phyloP scores from a whole-genome alignment of 176 grass and related monocot species.

The Echinochloa phyllopogon region DNA sequence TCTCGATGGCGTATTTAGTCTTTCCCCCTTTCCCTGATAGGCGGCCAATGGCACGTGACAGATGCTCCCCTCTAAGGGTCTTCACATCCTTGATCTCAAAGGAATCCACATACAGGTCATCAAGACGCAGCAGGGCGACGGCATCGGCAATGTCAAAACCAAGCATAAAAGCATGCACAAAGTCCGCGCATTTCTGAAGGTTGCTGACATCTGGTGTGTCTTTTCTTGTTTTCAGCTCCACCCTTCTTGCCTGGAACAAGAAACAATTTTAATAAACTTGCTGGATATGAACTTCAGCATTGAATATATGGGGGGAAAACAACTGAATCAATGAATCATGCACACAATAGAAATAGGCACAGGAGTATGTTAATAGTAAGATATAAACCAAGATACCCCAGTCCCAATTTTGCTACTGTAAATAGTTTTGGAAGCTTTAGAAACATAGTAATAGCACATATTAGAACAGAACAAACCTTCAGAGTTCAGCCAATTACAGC shows the following conservation, averaged over 20 bases:
- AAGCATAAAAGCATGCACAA: slow-evolving; percentile 89
- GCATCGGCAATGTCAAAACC: slow-evolving; percentile 79
- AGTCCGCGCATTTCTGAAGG: slow-evolving; percentile 77
- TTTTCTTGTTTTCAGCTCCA: slow-evolving; percentile 77
- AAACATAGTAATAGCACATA: not conserved
- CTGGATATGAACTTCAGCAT: not conserved
- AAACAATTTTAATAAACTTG: not conserved
- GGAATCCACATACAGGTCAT: slow-evolving; percentile 85
- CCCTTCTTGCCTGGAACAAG: slow-evolving; percentile 58
- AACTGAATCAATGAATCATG: not conserved
- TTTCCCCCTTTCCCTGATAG: slow-evolving; percentile 84
- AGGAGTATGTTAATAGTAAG: not conserved
- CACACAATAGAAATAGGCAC: not conserved
- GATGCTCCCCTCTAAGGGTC: slow-evolving; percentile 84
- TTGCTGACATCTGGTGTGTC: slow-evolving; percentile 84
- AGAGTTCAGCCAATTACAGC: not conserved
- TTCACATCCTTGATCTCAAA: slow-evolving; percentile 98
- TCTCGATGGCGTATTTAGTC: slow-evolving; percentile 93
- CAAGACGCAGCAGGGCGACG: slow-evolving; percentile 64
- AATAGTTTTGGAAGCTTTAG: not conserved
- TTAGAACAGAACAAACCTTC: not conserved
- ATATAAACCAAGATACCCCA: not conserved
- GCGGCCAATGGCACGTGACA: slow-evolving; percentile 77
- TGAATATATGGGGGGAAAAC: not conserved
- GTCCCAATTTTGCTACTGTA: not conserved